Conservation (phyloP, 352 stramenopile genomes). For the Phytophthora chlamydospora region DNA sequence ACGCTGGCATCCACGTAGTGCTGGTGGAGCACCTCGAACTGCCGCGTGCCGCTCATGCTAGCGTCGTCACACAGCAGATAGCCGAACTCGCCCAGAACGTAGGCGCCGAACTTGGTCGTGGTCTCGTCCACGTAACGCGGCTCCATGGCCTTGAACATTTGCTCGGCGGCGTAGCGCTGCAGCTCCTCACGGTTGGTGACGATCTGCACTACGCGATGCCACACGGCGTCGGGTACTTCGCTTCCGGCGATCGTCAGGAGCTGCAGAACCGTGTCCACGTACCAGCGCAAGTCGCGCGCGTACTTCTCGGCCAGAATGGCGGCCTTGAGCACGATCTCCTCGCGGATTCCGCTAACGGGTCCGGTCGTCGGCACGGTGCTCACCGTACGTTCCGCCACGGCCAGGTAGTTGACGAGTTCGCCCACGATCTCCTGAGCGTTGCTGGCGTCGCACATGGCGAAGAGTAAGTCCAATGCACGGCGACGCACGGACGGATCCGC, state of each 20-base stretch:
- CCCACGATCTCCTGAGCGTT: constrained; percentile 97
- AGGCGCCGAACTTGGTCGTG: constrained; percentile 94
- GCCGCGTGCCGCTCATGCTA: constrained; percentile 91
- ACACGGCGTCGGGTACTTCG: constrained; percentile 95
- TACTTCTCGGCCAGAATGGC: constrained; percentile 98
- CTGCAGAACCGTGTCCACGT: constrained; percentile 98
- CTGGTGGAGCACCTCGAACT: constrained; percentile 97
- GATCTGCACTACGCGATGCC: constrained; percentile 99
- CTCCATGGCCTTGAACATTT: constrained; percentile 95
- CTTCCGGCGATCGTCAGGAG: constrained; percentile 95
- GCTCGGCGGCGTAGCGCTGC: constrained; percentile 94
- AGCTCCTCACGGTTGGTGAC: constrained; percentile 98
- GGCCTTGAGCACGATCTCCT: constrained; percentile 98
- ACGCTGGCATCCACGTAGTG: constrained; percentile 92
- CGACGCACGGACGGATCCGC: constrained; percentile 96
- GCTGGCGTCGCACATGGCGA: constrained; percentile 97
- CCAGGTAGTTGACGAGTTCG: constrained; percentile 95
- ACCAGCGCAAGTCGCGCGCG: constrained; percentile 94
- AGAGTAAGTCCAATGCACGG: constrained; percentile 96
- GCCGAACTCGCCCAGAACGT: constrained; percentile 98
- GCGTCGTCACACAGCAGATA: constrained; percentile 93
- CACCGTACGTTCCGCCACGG: constrained; percentile 86
- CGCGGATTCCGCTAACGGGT: constrained; percentile 71
- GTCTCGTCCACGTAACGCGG: constrained; percentile 95
- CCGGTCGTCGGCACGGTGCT: constrained; percentile 33